A percentile compares a stretch with the other conserved stretches of the same genome.
Conservation (phyloP, 1,139 yeast genomes). For the Zygosaccharomyces sapae region DNA sequence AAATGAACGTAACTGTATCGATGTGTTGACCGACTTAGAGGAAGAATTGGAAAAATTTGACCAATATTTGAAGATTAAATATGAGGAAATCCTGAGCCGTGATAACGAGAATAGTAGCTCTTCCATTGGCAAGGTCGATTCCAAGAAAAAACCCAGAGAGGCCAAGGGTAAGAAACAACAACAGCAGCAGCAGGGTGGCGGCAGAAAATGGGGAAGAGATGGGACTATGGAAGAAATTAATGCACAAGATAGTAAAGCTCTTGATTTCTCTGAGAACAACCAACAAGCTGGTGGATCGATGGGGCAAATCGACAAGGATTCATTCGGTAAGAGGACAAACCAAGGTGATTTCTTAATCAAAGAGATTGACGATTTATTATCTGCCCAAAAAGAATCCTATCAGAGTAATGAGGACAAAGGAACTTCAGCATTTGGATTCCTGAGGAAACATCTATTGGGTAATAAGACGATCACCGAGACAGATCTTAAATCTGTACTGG, state of each 20-base stretch:
- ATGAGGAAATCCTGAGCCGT: constrained; percentile 27
- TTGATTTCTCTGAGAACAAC: constrained; percentile 46
- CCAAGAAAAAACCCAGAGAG: constrained; percentile 14
- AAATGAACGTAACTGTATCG: constrained; percentile 26
- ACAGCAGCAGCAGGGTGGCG: constrained; percentile 21
- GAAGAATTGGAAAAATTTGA: constrained; percentile 35
- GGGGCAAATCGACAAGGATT: constrained; percentile 38
- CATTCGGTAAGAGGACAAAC: constrained; percentile 43
- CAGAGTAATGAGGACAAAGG: constrained; percentile 27
- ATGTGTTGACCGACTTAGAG: constrained; percentile 28
- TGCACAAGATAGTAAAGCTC: constrained; percentile 37
- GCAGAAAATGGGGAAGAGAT: constrained; percentile 45
- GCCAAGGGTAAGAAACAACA: constrained; percentile 12
- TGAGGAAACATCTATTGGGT: constrained; percentile 52
- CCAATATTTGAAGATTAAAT: constrained; percentile 33
- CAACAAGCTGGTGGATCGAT: constrained; percentile 22
- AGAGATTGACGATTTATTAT: constrained; percentile 34
- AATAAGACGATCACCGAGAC: constrained; percentile 54
- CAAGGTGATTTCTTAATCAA: constrained; percentile 35
- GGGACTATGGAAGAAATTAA: constrained; percentile 44
- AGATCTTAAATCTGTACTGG: constrained; percentile 52
- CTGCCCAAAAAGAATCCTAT: constrained; percentile 31
- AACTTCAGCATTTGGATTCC: constrained; percentile 48
- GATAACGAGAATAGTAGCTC: constrained; percentile 8
- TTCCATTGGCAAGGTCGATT: neutral